Base-by-base conservation (phyloP, 2,329 filamentous ascomycete genomes). In the Aspergillus fijiensis region DNA sequence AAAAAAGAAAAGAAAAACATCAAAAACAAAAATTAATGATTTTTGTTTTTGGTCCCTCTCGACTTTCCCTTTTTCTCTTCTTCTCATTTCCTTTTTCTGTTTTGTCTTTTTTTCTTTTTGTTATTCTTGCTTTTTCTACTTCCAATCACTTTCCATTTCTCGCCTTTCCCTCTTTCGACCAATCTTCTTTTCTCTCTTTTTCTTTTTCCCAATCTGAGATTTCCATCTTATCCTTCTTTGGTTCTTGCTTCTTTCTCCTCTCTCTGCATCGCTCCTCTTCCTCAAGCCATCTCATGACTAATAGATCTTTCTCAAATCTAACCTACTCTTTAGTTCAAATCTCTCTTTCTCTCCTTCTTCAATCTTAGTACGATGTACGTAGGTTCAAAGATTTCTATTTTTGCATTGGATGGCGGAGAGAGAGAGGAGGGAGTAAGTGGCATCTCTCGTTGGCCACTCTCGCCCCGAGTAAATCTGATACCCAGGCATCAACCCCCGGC, bases 191-290 rank as follows among this genome's bases (percentile, higher is more conserved):
- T 23, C 23, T 23, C 3, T 23, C 23, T 23, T 23, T 29, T 9
- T 7, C 9, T 10, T 29, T 29, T 10, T 29, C 27, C 27, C 9
- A 10, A 29, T 29, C 27, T 29, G 27, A 21, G 42, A 55, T 51
- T 59, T 58, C 49, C 33, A 48, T 27, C 16, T 51, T n/a, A 25
- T 35, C 49, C 59, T 58, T 56, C 53, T 61, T 59, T 65, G 56
- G 53, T 62, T 60, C 49, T 58, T 60, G 58, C 63, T 55, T 62
- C 60, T 61, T 58, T 60, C 58, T 63, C 35, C 47, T 35, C 33
- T 35, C 27, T 29, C 27, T 29, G 9, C 27, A 29, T 29, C 27
- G 27, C 27, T 23, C 4, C 23, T 23, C 23, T 23, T 23, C 4
- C 23, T 23, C 23, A 23, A 23, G 23, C 23, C 23, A 23, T 23